Conservation (phyloP, 176 grass and related monocot species). For the Melocanna baccifera region DNA sequence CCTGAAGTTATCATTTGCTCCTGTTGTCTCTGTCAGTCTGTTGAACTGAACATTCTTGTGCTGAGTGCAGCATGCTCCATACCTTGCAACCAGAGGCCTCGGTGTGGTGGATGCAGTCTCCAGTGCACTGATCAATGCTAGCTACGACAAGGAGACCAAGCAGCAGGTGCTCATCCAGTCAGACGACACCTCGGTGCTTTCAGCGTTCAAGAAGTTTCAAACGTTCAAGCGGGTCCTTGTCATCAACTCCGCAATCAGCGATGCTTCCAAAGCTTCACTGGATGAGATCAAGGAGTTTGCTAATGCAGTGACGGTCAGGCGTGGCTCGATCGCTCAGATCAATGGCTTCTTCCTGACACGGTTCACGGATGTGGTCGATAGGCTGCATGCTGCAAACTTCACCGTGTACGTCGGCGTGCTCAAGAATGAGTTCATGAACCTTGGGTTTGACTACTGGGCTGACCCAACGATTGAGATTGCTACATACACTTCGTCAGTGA, state of each 20-base stretch:
- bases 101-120: constrained; percentile 68
- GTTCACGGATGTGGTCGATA: constrained; percentile 49
- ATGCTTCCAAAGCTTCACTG: constrained; percentile 46
- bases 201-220: constrained; percentile 57
- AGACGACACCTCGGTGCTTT: constrained; percentile 69
- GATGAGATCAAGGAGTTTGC: constrained; percentile 65
- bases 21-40: neutral
- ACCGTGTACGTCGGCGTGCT: constrained; percentile 61
- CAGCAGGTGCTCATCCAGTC: constrained; percentile 67
- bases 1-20: neutral
- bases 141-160: constrained; percentile 61
- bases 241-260: constrained; percentile 51
- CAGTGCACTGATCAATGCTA: constrained; percentile 59
- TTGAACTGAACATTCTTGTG: constrained; percentile 16
- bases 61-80: constrained; percentile 55
- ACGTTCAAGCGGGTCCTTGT: constrained; percentile 50
- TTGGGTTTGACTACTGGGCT: constrained; percentile 82
- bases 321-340: constrained; percentile 43
- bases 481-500: constrained; percentile 38
- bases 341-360: constrained; percentile 66
- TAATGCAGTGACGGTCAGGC: constrained; percentile 41
- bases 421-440: constrained; percentile 77
- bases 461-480: constrained; percentile 72
- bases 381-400: constrained; percentile 57
- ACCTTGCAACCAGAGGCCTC: constrained; percentile 69